A percentile compares a stretch with the other conserved stretches of the same genome.
Evolutionary conservation across 768 basidiomycete species (phyloP).

Genomic region (Phallus indusiatus): DNA sequence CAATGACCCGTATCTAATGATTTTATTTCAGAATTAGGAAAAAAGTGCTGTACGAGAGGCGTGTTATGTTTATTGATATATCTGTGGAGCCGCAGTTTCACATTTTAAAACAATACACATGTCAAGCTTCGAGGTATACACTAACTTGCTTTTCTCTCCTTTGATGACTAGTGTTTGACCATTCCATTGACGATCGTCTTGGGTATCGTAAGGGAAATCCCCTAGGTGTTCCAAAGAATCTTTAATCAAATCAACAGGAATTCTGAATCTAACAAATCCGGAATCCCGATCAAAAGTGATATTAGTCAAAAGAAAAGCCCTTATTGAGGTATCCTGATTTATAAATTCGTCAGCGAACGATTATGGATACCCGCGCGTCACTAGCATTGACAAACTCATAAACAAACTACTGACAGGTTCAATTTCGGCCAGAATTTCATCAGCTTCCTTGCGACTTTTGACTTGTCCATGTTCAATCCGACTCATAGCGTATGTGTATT

Average conservation of each 20-base stretch:
- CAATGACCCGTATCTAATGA: conserved; percentile 75
- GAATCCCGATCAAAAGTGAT: conserved; percentile 33
- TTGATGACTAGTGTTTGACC: conserved; percentile 68
- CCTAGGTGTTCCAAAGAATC: conserved; percentile 58
- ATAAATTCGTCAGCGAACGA: neutral
- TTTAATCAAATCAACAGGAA: conserved; percentile 62
- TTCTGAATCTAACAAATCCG: conserved; percentile 48
- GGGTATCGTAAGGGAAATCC: conserved; percentile 58
- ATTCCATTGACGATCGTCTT: conserved; percentile 41
- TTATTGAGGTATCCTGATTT: conserved; percentile 57
- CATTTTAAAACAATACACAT: neutral
- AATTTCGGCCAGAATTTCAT: conserved; percentile 47
- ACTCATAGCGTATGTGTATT: conserved; percentile 66
- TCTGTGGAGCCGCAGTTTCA: conserved; percentile 25
- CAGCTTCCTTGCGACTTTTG: conserved; percentile 58
- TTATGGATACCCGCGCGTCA: no score
- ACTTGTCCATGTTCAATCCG: conserved; percentile 53
- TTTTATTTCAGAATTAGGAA: conserved; percentile 58
- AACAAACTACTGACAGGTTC: conserved; percentile 43
- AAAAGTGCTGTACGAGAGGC: conserved; percentile 52
- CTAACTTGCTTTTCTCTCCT: conserved; percentile 66
- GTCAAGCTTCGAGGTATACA: conserved; percentile 9
- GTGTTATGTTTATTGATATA: conserved; percentile 71
- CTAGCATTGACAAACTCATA: no score
- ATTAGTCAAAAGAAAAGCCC: conserved; percentile 85